These are phyloP conservation scores for Penicillium steckii DNA, from an alignment of 495 filamentous ascomycete species.

Conservation along the genomic window DNA sequence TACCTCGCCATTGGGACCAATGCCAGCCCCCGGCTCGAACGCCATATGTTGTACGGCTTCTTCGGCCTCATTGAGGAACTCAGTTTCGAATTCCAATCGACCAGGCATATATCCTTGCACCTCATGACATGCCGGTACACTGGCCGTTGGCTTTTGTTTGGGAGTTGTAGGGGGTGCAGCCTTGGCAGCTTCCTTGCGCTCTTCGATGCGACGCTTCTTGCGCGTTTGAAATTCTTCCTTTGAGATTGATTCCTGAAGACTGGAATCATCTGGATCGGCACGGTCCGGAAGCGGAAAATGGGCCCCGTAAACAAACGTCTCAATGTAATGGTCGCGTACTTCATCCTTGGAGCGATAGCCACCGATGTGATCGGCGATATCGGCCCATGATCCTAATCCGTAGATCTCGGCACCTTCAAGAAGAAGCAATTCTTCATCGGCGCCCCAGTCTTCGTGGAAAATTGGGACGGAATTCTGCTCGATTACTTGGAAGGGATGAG, in stretches of 20 bases:
- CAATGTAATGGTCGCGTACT: slow-evolving; percentile 87
- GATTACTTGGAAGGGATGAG: slow-evolving; percentile 89
- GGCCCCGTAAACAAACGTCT: slow-evolving; percentile 78
- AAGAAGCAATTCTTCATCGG: slow-evolving; percentile 90
- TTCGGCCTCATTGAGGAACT: slow-evolving; percentile 96
- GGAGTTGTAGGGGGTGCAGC: slow-evolving; percentile 79
- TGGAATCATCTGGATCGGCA: slow-evolving; percentile 76
- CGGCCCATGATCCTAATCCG: slow-evolving; percentile 93
- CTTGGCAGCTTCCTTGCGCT: slow-evolving; percentile 83
- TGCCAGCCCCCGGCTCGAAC: slow-evolving; percentile 92
- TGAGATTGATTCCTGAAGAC: slow-evolving; percentile 72
- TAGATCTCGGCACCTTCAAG: slow-evolving; percentile 98
- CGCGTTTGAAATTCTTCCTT: slow-evolving; percentile 89
- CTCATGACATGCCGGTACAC: slow-evolving; percentile 92
- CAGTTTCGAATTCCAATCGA: slow-evolving; percentile 94
- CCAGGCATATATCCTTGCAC: slow-evolving; percentile 99
- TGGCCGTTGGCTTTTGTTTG: slow-evolving; percentile 93
- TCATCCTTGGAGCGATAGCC: slow-evolving; percentile 93
- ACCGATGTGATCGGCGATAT: slow-evolving; percentile 97
- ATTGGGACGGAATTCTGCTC: slow-evolving; percentile 98
- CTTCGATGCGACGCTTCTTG: slow-evolving; percentile 94
- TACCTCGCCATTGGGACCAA: slow-evolving; percentile 79
- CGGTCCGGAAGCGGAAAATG: slow-evolving; percentile 83
- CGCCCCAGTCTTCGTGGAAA: slow-evolving; percentile 92
- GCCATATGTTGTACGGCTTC: slow-evolving; percentile 98